Evolutionary conservation across 2,329 filamentous ascomycete species (phyloP).

Genomic region (Neonectria sp.): DNA sequence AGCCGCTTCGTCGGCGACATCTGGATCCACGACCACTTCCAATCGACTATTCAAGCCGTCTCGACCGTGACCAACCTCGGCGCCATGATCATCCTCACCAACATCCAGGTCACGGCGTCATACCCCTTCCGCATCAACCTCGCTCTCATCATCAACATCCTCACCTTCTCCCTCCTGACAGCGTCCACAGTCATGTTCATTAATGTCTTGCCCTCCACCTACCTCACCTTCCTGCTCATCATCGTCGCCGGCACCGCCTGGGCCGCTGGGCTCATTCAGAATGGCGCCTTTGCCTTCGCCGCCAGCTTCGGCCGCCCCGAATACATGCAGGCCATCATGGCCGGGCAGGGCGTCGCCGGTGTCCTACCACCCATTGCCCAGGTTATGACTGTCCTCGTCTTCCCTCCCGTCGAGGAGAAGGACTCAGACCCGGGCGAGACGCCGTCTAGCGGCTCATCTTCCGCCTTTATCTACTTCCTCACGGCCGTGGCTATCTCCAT

Average conservation of each 20-base stretch:
- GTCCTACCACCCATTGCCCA: constrained; percentile 91
- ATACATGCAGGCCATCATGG: constrained; percentile 98
- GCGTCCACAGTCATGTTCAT: constrained; percentile 82
- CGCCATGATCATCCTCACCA: constrained; percentile 82
- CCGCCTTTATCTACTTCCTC: constrained; percentile 92
- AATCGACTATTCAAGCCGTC: constrained; percentile 89
- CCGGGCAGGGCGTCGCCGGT: constrained; percentile 91
- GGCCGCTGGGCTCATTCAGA: constrained; percentile 90
- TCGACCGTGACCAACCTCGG: constrained; percentile 87
- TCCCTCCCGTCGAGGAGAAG: constrained; percentile 57
- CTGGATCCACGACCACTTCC: constrained; percentile 86
- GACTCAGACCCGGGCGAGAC: constrained; percentile 42
- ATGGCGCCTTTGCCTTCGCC: constrained; percentile 94
- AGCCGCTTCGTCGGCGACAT: constrained; percentile 80
- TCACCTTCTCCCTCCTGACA: constrained; percentile 83
- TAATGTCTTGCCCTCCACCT: constrained; percentile 72
- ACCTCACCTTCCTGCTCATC: constrained; percentile 85
- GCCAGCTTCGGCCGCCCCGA: constrained; percentile 87
- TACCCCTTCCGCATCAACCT: constrained; percentile 90
- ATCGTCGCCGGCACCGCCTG: constrained; percentile 86
- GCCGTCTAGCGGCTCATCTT: constrained; percentile 56
- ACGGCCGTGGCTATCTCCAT: constrained; percentile 86
- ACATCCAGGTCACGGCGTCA: constrained; percentile 84
- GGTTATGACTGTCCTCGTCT: constrained; percentile 82
- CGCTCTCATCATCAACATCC: constrained; percentile 83